These are phyloP conservation scores for Friedmanniomyces endolithicus DNA, from an alignment of 495 filamentous ascomycete species.

Conservation along the genomic window DNA sequence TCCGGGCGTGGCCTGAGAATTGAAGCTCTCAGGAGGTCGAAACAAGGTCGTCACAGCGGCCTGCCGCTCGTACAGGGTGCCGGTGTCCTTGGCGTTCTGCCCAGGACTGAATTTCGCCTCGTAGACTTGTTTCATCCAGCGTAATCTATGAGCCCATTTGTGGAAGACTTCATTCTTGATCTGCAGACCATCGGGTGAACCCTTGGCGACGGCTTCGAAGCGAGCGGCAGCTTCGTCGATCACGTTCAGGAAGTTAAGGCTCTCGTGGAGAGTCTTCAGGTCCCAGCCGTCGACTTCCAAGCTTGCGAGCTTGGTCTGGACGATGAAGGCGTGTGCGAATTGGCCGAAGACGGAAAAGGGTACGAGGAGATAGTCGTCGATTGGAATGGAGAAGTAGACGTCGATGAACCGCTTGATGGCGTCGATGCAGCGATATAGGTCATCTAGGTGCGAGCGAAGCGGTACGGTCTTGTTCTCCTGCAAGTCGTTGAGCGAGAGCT, in stretches of 20 bases:
- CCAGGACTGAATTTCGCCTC: conserved; percentile 9
- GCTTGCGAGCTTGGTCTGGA: conserved; percentile 12
- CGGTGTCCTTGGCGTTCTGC: neutral
- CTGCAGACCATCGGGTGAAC: conserved; percentile 5
- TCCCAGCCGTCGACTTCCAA: conserved; percentile 18
- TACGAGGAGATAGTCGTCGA: conserved; percentile 2
- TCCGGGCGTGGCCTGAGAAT: neutral
- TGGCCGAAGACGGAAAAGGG: conserved; percentile 16
- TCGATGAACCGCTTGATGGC: conserved; percentile 13
- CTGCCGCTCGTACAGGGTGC: neutral
- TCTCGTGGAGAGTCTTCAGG: neutral
- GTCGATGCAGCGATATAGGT: conserved; percentile 9
- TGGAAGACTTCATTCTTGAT: conserved; percentile 15
- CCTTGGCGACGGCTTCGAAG: conserved; percentile 1
- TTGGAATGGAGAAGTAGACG: conserved; percentile 16
- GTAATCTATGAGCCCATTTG: conserved; percentile 10
- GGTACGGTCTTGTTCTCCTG: conserved; percentile 1
- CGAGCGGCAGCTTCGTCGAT: conserved; percentile 8
- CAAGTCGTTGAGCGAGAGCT: conserved; percentile 14
- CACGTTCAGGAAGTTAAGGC: neutral
- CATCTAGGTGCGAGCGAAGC: conserved; percentile 8
- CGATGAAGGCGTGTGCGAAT: conserved; percentile 17
- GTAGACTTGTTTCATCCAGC: conserved; percentile 17
- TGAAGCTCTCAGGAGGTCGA: neutral
- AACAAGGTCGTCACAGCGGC: neutral